Evolutionary conservation across 1,139 yeast species (phyloP).

Genomic region (Wickerhamiella pararugosa): DNA sequence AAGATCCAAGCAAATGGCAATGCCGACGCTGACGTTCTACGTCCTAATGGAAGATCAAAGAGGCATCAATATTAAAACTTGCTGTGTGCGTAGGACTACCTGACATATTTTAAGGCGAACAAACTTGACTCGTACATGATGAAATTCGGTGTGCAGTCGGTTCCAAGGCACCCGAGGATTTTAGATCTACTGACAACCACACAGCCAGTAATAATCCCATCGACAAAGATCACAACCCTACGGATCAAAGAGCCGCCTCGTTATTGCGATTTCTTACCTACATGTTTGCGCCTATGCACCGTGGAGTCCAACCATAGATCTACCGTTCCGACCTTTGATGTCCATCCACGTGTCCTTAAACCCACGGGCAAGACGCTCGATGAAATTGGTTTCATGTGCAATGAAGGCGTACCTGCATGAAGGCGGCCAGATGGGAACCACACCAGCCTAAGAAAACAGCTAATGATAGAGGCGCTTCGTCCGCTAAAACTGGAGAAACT

Average conservation of each 20-base stretch:
- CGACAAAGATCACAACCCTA: conserved; percentile 26
- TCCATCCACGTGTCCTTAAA: conserved; percentile 48
- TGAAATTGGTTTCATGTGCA: conserved; percentile 50
- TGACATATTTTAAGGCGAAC: conserved; percentile 12
- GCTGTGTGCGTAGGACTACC: conserved; percentile 10
- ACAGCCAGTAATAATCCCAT: conserved; percentile 23
- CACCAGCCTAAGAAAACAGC: too few species aligned
- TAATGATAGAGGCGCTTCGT: too few species aligned
- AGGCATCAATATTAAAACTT: conserved; percentile 26
- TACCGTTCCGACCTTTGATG: conserved; percentile 46
- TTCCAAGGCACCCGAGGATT: conserved; percentile 23
- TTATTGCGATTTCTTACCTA: conserved; percentile 48
- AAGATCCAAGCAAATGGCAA: conserved; percentile 40
- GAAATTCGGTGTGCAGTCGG: conserved; percentile 27
- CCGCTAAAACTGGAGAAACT: too few species aligned
- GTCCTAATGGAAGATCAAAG: conserved; percentile 42
- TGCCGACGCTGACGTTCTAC: conserved; percentile 36
- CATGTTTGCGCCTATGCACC: conserved; percentile 52
- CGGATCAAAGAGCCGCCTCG: conserved; percentile 33
- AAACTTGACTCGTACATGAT: conserved; percentile 33
- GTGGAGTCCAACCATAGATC: conserved; percentile 50
- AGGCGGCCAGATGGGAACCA: conserved; percentile 23
- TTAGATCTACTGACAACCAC: conserved; percentile 16
- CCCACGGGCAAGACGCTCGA: conserved; percentile 48
- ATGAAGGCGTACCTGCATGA: conserved; percentile 44